Conservation (phyloP, 805 yeast genomes). For the Barnettozyma vustinii region DNA sequence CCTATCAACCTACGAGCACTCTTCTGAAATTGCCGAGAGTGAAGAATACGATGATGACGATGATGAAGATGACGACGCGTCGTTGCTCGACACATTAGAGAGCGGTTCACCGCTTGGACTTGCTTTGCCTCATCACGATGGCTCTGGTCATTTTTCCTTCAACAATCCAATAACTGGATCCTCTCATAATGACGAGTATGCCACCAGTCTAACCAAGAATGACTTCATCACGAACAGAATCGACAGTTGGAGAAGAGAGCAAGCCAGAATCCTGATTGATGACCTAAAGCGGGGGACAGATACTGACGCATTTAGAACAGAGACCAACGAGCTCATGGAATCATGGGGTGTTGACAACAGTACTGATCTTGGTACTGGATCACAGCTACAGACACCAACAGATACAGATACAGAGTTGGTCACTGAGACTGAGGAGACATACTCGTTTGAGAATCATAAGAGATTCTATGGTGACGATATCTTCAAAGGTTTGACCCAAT, state of each 20-base stretch:
- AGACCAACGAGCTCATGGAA: conserved; percentile 22
- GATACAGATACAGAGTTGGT: conserved; percentile 1
- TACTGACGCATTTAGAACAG: conserved; percentile 2
- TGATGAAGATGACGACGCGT: conserved; percentile 24
- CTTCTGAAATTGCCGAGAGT: conserved; percentile 1
- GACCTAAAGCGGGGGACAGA: conserved; percentile 17
- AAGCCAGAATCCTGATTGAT: conserved; percentile 20
- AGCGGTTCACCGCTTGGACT: conserved; percentile 9
- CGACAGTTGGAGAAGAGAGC: conserved; percentile 26
- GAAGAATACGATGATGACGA: conserved; percentile 14
- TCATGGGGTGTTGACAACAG: conserved; percentile 32
- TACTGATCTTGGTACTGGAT: background rate
- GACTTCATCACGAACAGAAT: conserved; percentile 23
- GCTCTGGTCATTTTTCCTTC: conserved; percentile 13
- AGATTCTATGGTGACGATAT: conserved; percentile 26
- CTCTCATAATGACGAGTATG: conserved; percentile 1
- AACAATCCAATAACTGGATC: background rate
- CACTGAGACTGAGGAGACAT: conserved; percentile 6
- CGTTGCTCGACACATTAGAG: conserved; percentile 23
- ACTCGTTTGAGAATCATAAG: conserved; percentile 4
- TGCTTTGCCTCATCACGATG: conserved; percentile 16
- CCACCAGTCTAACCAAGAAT: conserved; percentile 11
- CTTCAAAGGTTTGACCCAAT: conserved; percentile 14
- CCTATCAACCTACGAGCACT: conserved; percentile 12
- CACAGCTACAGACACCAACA: background rate